These are phyloP conservation scores for Nakazawaea sp. DNA, from an alignment of 805 yeast species.

Conservation along the genomic window DNA sequence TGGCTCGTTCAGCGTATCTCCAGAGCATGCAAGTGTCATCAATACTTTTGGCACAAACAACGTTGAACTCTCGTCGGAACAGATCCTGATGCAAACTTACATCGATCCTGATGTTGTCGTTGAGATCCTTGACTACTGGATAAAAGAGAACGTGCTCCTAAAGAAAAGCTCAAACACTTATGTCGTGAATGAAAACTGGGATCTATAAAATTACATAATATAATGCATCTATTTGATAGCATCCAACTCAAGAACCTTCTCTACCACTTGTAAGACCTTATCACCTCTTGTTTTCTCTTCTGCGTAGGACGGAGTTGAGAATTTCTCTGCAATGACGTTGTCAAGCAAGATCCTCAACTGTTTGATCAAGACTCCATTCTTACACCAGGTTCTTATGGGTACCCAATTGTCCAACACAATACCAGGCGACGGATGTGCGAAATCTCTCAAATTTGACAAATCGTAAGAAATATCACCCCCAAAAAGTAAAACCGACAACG, in stretches of 20 bases:
- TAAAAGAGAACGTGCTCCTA: conserved; percentile 43
- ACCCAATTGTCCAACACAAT: conserved; percentile 84
- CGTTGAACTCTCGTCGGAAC: not conserved
- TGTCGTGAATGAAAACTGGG: conserved; percentile 32
- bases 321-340: conserved; percentile 52
- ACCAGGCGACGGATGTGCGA: conserved; percentile 64
- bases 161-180: conserved; percentile 30
- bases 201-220: not conserved
- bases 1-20: conserved; percentile 42
- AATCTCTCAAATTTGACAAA: conserved; percentile 27
- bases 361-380: conserved; percentile 81
- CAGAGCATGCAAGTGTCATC: conserved; percentile 66
- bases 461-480: conserved; percentile 71
- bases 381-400: conserved; percentile 88
- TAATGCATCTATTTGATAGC: conserved; percentile 3
- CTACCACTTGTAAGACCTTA: conserved; percentile 33
- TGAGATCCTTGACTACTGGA: conserved; percentile 55
- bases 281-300: conserved; percentile 19
- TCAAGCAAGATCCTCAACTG: conserved; percentile 64
- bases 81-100: conserved; percentile 1
- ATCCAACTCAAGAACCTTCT: conserved; percentile 23
- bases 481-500: conserved; percentile 68
- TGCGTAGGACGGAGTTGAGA: conserved; percentile 41
- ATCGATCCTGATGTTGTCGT: conserved; percentile 11
- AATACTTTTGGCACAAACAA: conserved; percentile 31